A percentile compares a stretch with the other conserved stretches of the same genome.
These are phyloP conservation scores for Claviceps citrina DNA, from an alignment of 2,329 filamentous ascomycete species.

Conservation along the genomic window DNA sequence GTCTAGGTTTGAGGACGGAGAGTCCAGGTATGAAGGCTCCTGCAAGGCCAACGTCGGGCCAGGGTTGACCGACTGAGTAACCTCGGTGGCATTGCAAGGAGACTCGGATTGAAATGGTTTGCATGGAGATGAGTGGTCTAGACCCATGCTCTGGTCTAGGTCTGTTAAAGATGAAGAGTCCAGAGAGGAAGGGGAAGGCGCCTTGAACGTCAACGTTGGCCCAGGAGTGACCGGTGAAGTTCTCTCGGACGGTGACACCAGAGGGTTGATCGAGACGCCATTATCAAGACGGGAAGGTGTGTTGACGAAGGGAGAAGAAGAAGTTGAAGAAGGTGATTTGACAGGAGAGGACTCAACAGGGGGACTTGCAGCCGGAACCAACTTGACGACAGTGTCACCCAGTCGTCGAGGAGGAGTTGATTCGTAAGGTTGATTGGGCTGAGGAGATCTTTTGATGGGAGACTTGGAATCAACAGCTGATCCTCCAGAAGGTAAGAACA, in stretches of 20 bases:
- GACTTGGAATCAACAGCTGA: constrained; percentile 12
- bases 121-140: not conserved
- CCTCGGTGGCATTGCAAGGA: too few species aligned
- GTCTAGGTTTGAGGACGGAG: not conserved
- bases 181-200: not conserved
- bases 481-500: constrained; percentile 10
- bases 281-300: not conserved
- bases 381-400: constrained; percentile 15
- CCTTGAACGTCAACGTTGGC: not conserved
- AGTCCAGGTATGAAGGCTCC: not conserved
- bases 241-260: not conserved
- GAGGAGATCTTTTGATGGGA: constrained; percentile 16
- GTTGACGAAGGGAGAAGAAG: constrained; percentile 13
- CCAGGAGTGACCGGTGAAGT: not conserved
- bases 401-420: constrained; percentile 13
- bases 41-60: constrained; percentile 1
- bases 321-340: constrained; percentile 14
- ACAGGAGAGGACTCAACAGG: constrained; percentile 15
- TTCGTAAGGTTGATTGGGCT: constrained; percentile 15
- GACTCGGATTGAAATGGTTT: not conserved
- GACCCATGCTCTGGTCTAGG: not conserved
- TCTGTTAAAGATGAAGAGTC: not conserved
- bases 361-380: constrained; percentile 14
- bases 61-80: not conserved
- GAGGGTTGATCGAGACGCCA: not conserved